Evolutionary conservation across 2,329 filamentous ascomycete genomes (phyloP).

Genomic region (Leptodontidium sp.): DNA sequence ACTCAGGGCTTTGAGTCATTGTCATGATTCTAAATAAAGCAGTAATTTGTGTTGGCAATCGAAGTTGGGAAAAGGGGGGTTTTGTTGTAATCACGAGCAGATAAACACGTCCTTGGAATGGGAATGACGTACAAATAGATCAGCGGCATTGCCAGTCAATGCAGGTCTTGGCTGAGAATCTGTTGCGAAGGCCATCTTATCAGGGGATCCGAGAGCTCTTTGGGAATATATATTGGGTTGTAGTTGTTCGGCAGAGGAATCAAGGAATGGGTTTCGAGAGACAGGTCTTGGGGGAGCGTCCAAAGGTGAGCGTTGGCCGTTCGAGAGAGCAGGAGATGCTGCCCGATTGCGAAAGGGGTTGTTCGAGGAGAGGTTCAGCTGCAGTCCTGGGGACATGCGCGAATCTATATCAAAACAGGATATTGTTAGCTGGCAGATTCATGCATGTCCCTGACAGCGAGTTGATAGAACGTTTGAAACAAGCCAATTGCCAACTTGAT

Average conservation of each 20-base stretch:
- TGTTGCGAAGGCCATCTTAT: slow-evolving; percentile 59
- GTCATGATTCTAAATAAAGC: background rate
- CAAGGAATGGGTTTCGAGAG: slow-evolving; percentile 81
- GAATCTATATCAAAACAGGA: slow-evolving; percentile 43
- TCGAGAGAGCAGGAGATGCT: slow-evolving; percentile 61
- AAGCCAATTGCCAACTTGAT: slow-evolving; percentile 43
- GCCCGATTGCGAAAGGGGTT: slow-evolving; percentile 82
- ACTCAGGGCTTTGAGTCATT: slow-evolving; percentile 17
- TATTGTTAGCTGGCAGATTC: slow-evolving; percentile 42
- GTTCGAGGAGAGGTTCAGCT: slow-evolving; percentile 75
- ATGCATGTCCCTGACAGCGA: slow-evolving; percentile 42
- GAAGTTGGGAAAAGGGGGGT: background rate
- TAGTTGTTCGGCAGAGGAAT: slow-evolving; percentile 50
- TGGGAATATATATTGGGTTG: slow-evolving; percentile 26
- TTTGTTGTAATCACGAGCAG: slow-evolving; percentile 42
- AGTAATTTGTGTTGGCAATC: background rate
- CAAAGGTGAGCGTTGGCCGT: slow-evolving; percentile 62
- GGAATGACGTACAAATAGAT: slow-evolving; percentile 76
- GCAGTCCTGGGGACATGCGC: slow-evolving; percentile 60
- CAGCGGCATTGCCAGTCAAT: slow-evolving; percentile 64
- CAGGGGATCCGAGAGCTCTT: slow-evolving; percentile 47
- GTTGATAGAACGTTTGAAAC: slow-evolving; percentile 42
- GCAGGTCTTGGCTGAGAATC: slow-evolving; percentile 51
- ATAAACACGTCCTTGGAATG: slow-evolving; percentile 22
- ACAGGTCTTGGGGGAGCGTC: slow-evolving; percentile 65